Evolutionary conservation across 305 asterid species (phyloP).

Genomic region (Salvia sclarea): DNA sequence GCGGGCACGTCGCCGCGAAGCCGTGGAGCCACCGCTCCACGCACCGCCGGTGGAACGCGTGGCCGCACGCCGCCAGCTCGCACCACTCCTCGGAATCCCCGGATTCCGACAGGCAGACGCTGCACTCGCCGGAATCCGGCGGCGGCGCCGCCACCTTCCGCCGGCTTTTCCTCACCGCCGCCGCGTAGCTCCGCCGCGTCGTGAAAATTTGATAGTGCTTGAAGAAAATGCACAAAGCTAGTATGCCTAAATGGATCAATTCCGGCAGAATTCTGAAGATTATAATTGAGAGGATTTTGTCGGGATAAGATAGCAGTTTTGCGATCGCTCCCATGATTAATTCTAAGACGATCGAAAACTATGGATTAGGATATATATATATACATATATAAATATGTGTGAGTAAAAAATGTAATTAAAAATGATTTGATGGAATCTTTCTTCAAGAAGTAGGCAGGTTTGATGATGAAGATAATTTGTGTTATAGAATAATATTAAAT

Average conservation of each 20-base stretch:
- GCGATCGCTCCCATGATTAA: conserved; percentile 42
- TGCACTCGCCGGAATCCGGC: conserved; percentile 35
- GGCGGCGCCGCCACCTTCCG: neutral
- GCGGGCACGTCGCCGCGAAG: conserved; percentile 51
- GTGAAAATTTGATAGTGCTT: conserved; percentile 19
- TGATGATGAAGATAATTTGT: no score
- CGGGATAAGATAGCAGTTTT: conserved; percentile 33
- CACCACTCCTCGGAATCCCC: conserved; percentile 40
- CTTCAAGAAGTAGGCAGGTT: neutral
- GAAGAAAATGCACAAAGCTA: conserved; percentile 27
- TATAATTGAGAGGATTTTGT: conserved; percentile 29
- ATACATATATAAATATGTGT: neutral
- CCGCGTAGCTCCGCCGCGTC: conserved; percentile 31
- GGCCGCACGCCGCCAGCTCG: conserved; percentile 44
- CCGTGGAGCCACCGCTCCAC: conserved; percentile 54
- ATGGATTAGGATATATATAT: neutral
- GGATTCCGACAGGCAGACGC: conserved; percentile 52
- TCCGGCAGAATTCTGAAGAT: conserved; percentile 43
- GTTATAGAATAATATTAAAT: no score
- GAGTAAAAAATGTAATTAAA: no score
- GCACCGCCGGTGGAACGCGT: conserved; percentile 48
- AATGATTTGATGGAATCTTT: no score
- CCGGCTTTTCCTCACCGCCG: conserved; percentile 37
- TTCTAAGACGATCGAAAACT: neutral
- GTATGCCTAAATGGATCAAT: conserved; percentile 29